Evolutionary conservation across 2,329 filamentous ascomycete genomes (phyloP), one percentile per base, ranked within the genome.

Genomic region (Podosphaera xanthii): DNA sequence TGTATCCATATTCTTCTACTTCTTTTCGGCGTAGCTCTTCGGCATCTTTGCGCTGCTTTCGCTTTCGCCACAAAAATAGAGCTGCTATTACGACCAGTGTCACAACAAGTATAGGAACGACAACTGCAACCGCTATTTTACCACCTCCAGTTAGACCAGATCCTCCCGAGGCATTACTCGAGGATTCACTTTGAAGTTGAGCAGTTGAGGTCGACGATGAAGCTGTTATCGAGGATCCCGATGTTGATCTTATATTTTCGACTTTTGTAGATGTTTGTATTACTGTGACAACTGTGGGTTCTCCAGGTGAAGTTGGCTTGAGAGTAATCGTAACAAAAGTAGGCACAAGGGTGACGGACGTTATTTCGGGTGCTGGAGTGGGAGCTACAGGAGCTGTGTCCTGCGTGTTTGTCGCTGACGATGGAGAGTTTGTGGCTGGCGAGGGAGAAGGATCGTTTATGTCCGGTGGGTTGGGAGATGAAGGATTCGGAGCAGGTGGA

Each of bases 1-100:
- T 97, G 75, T 90, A 97, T 38, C 86, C 84, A 70, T 97, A 97
- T 69, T 97, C 92, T 70, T 97, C 91, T 9, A 96, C 89, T 72
- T 98, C 92, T 73, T 96, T 96, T 63, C 90, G 81, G 57, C 92
- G 81, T 66, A 90, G 82, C 69, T 96, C 92, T 68, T 92, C 88
- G 12, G 84, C 86, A 63, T 82, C 81, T 75, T 88, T 92, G 63
- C 83, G 82, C 67, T 86, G 83, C 74, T 94, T 94, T 63, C 89
- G 84, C 73, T 82, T 89, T 69, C 87, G 82, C 88, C 89, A 98
- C 68, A 91, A 81, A 70, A 86, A 89, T 35, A 96, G 76, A 5
- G 82, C 86, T 2, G 80, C 81, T 7, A 91, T 71, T 2, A 91
- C 81, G 31, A 97, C 76, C 22, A 94, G 71, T 1, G 87, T 88